These are phyloP conservation scores for Botrytis cinerea DNA, from an alignment of 2,329 filamentous ascomycete genomes.

Conservation along the genomic window DNA sequence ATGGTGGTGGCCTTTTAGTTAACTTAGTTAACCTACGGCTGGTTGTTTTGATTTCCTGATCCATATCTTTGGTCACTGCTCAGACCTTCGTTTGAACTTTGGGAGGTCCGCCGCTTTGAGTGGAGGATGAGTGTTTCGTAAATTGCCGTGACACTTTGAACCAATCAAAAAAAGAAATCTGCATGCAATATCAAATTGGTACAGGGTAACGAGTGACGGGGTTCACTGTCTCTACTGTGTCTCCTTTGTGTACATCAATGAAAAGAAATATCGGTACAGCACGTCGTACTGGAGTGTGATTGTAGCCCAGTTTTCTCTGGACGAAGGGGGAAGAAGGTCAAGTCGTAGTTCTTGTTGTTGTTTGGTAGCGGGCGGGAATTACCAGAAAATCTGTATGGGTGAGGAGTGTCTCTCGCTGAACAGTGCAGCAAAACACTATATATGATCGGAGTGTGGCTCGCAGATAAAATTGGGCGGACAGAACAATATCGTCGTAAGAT, in stretches of 20 bases:
- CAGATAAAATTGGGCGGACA: constrained; percentile 10
- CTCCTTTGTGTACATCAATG: neutral
- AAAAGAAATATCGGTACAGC: neutral
- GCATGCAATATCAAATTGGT: constrained; percentile 23
- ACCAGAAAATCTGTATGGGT: neutral
- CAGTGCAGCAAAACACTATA: constrained; percentile 12
- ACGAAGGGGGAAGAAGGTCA: neutral
- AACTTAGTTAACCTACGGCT: constrained; percentile 63
- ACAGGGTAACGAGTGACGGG: constrained; percentile 23
- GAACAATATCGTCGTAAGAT: neutral
- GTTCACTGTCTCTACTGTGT: constrained; percentile 1
- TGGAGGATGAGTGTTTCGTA: constrained; percentile 25
- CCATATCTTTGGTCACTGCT: constrained; percentile 32
- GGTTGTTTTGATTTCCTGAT: constrained; percentile 36
- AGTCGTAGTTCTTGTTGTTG: neutral
- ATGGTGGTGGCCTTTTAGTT: constrained; percentile 51
- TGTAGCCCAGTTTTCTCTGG: neutral
- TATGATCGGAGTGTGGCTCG: constrained; percentile 1
- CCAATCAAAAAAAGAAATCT: constrained; percentile 21
- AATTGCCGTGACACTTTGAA: constrained; percentile 23
- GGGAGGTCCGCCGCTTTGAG: constrained; percentile 24
- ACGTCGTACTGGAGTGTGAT: neutral
- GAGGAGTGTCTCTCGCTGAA: neutral
- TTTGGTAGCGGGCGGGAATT: constrained; percentile 9
- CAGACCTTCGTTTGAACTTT: constrained; percentile 26